Percentiles rank a stretch among this genome's conserved stretches.
Conservation (phyloP, 768 basidiomycete species). For the Rickenella mellea region DNA sequence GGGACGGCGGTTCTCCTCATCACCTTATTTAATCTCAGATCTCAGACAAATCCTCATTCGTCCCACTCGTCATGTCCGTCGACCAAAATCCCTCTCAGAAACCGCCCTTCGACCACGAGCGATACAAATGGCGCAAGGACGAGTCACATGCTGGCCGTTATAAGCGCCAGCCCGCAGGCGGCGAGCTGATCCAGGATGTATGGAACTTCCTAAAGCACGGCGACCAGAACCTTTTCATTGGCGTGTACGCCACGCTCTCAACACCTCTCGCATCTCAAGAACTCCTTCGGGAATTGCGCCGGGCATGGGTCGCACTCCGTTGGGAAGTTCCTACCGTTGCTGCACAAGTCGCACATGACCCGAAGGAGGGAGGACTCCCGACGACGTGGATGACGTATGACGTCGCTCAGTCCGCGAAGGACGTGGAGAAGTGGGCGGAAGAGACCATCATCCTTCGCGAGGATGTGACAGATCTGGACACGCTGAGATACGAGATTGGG, state of each 20-base stretch:
- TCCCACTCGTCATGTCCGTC: no score
- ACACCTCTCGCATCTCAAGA: not conserved
- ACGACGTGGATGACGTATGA: slow-evolving; percentile 7
- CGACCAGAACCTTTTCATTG: slow-evolving; percentile 16
- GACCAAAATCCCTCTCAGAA: no score
- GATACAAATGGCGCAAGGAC: slow-evolving; percentile 11
- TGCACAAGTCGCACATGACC: slow-evolving; percentile 10
- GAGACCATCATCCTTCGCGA: slow-evolving; percentile 10
- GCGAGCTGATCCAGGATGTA: slow-evolving; percentile 13
- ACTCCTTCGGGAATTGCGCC: slow-evolving; percentile 7
- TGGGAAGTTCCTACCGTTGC: slow-evolving; percentile 14
- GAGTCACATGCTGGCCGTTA: slow-evolving; percentile 5
- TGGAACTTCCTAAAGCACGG: slow-evolving; percentile 13
- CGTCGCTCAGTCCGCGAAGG: slow-evolving; percentile 1
- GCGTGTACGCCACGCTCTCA: slow-evolving; percentile 8
- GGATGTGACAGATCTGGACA: slow-evolving; percentile 10
- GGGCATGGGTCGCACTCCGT: slow-evolving; percentile 14
- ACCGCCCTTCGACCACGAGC: not conserved
- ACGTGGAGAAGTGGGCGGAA: slow-evolving; percentile 13
- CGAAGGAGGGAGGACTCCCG: slow-evolving; percentile 1
- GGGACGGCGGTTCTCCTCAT: no score
- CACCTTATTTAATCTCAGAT: no score
- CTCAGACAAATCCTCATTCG: no score
- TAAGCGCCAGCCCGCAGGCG: slow-evolving; percentile 8
- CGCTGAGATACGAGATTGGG: slow-evolving; percentile 8